phyloP scores from a whole-genome alignment of 768 basidiomycete species.

The Suillus lakei region DNA sequence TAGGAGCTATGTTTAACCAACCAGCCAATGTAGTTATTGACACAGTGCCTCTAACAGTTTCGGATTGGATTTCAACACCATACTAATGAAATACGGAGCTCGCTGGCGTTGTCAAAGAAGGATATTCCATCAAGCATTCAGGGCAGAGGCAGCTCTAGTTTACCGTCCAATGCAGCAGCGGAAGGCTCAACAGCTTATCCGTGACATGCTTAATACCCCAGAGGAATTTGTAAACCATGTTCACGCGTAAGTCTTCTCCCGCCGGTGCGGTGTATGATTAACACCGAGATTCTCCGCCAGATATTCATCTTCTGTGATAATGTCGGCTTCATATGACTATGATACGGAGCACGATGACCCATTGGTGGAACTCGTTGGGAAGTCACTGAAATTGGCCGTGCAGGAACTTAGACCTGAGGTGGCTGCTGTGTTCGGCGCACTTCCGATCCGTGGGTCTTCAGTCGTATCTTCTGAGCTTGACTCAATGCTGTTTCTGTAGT shows the following conservation, averaged over 20 bases:
- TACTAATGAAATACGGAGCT: slow-evolving; percentile 40
- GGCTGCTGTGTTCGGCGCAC: slow-evolving; percentile 21
- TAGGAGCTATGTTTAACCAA: slow-evolving; percentile 2
- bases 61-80: slow-evolving; percentile 40
- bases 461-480: slow-evolving; percentile 4
- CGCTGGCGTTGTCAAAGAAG: slow-evolving; percentile 42
- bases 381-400: slow-evolving; percentile 28
- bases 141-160: slow-evolving; percentile 22
- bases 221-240: slow-evolving; percentile 15
- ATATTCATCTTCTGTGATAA: slow-evolving; percentile 32
- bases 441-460: slow-evolving; percentile 14
- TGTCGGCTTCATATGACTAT: slow-evolving; percentile 37
- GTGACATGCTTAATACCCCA: slow-evolving; percentile 31
- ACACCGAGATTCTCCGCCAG: slow-evolving; percentile 16
- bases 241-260: slow-evolving; percentile 1
- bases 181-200: slow-evolving; percentile 34
- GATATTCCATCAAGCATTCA: slow-evolving; percentile 42
- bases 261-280: not conserved
- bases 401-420: slow-evolving; percentile 28
- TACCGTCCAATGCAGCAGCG: slow-evolving; percentile 39
- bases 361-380: slow-evolving; percentile 29
- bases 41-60: slow-evolving; percentile 16
- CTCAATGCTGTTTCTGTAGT: slow-evolving; percentile 20
- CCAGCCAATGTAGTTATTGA: slow-evolving; percentile 3
- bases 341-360: slow-evolving; percentile 34